phyloP scores from a whole-genome alignment of 345 rosid genomes.

The Camelina laxa region DNA sequence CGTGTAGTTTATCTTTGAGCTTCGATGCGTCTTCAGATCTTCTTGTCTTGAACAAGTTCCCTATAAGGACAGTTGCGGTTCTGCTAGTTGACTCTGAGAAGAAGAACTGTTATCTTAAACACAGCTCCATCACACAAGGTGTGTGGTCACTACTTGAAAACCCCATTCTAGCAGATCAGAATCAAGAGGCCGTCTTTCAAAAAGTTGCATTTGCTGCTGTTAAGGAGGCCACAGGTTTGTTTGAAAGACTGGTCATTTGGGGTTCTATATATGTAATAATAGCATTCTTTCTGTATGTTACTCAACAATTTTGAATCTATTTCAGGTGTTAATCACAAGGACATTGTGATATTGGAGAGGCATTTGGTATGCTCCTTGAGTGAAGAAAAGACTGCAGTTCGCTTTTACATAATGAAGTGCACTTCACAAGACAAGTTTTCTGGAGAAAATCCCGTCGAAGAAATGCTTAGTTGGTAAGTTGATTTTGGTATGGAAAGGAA shows the following conservation, averaged over 20 bases:
- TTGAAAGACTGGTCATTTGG: neutral
- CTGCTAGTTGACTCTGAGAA: constrained; percentile 62
- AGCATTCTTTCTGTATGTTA: constrained; percentile 21
- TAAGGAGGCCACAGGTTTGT: constrained; percentile 50
- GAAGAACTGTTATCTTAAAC: constrained; percentile 58
- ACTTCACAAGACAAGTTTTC: constrained; percentile 33
- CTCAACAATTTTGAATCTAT: constrained; percentile 20
- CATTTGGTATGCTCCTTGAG: constrained; percentile 56
- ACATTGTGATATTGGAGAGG: constrained; percentile 55
- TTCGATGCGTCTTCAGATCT: constrained; percentile 54
- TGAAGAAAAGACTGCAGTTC: constrained; percentile 53
- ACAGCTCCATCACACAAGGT: constrained; percentile 59
- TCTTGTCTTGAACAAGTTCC: constrained; percentile 57
- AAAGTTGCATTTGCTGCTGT: constrained; percentile 69
- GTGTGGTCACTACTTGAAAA: constrained; percentile 83
- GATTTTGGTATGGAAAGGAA: neutral
- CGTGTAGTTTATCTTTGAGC: constrained; percentile 63
- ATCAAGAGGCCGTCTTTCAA: constrained; percentile 50
- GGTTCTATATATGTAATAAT: neutral
- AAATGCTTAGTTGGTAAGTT: constrained; percentile 55
- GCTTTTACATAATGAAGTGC: constrained; percentile 64
- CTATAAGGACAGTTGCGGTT: constrained; percentile 61
- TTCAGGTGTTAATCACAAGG: constrained; percentile 52
- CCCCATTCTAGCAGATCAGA: constrained; percentile 28
- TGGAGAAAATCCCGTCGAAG: constrained; percentile 47